Base-by-base conservation (phyloP, 2,329 filamentous ascomycete genomes). In the Parafenestella ontariensis region DNA sequence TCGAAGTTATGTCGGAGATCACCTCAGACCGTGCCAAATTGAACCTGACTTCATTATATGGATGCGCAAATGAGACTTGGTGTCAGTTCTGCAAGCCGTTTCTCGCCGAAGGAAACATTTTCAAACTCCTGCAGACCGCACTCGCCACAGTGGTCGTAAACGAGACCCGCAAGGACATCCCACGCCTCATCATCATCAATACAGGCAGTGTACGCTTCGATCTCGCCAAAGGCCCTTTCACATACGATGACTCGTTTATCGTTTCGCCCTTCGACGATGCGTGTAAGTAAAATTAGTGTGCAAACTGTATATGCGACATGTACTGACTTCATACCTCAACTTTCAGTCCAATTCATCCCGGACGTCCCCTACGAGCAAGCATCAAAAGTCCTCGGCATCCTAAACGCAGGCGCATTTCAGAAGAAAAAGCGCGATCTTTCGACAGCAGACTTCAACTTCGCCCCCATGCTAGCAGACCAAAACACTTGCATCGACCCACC, bases 121-220 rank as follows among this genome's bases (percentile, higher is more conserved):
- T 82, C 69, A 77, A 77, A 18, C 74, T 87, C 8, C 72, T 87
- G 2, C 66, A 78, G 8, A 80, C 77, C 0, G 85, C 84, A 3
- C 72, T 86, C 8, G 75, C 81, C 5, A 77, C 77, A 0, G 75
- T 80, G 1, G 82, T 88, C 2, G 75, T 86, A 28, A 86, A 83
- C 59, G 62, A 80, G 37, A 77, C 78, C 15, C 79, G 83, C n/a
- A 74, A 77, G 34, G 74, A 81, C 49, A 79, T 74, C 23, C 76
- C 85, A 1, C 80, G 86, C 26, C 75, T 87, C 40, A 81, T 88
- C 54, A 79, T 87, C 56, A 79, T 81, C 56, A 89, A 88, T 71
- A 87, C 85, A 0, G 86, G 85, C 23, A 79, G 78, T 28, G 79
- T 88, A 21, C 82, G 86, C 2, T 88, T 87, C 63, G 86, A 89